A percentile compares a stretch with the other conserved stretches of the same genome.
Conservation (phyloP, 176 grass and related monocot genomes). For the Sorghum bicolor region DNA sequence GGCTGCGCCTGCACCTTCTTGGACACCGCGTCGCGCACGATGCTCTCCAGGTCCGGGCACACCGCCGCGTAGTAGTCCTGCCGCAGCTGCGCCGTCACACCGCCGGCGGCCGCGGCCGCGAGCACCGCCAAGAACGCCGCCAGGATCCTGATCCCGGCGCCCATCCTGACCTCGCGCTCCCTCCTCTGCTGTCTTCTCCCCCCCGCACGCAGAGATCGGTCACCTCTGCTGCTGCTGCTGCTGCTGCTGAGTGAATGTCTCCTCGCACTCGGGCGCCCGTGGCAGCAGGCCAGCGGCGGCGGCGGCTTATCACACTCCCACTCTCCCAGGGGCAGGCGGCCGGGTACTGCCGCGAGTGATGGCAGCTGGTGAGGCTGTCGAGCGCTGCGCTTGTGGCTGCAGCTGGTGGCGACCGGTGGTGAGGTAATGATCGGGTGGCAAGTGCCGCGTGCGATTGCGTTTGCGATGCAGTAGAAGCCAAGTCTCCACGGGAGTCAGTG, state of each 20-base stretch:
- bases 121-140: slow-evolving; percentile 14
- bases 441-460: neutral
- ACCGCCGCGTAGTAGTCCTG: slow-evolving; percentile 56
- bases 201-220: neutral
- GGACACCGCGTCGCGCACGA: slow-evolving; percentile 58
- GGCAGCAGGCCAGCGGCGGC: neutral
- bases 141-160: slow-evolving; percentile 30
- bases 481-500: slow-evolving; percentile 18
- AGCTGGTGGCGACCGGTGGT: neutral
- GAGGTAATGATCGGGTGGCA: neutral
- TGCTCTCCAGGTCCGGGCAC: slow-evolving; percentile 72
- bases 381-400: neutral
- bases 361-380: neutral
- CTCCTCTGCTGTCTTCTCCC: neutral
- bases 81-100: slow-evolving; percentile 40
- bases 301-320: neutral
- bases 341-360: neutral
- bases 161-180: slow-evolving; percentile 11
- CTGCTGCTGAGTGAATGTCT: neutral
- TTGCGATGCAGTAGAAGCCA: slow-evolving; percentile 15
- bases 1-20: slow-evolving; percentile 57
- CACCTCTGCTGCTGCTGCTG: neutral
- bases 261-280: neutral
- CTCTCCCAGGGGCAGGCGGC: neutral
- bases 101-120: neutral